Conservation (phyloP, 2,329 filamentous ascomycete species). For the Talaromyces sp. region DNA sequence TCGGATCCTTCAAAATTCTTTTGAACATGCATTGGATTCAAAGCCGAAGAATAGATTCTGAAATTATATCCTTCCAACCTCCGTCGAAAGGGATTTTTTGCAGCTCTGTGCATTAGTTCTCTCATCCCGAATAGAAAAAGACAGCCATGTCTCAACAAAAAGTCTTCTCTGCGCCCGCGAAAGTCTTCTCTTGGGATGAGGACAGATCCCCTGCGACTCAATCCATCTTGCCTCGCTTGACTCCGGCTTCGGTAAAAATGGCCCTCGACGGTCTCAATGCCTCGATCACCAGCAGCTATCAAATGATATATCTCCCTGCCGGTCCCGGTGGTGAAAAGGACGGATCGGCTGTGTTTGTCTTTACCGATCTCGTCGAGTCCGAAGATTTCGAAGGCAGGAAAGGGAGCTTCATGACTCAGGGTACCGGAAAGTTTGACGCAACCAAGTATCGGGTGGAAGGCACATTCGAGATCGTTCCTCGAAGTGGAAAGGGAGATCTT, state of each 20-base stretch:
- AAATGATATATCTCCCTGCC: slow-evolving; percentile 14
- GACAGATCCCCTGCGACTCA: background rate
- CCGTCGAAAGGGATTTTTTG: background rate
- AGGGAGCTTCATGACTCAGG: background rate
- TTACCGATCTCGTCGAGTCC: background rate
- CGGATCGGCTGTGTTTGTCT: background rate
- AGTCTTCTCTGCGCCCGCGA: background rate
- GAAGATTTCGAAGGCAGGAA: background rate
- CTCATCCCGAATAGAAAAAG: background rate
- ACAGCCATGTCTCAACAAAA: background rate
- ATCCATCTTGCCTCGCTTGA: slow-evolving; percentile 9
- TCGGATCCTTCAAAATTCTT: too few relatives aligned
- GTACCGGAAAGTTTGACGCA: background rate
- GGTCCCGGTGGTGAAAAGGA: slow-evolving; percentile 8
- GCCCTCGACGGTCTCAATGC: slow-evolving; percentile 2
- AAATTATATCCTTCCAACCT: too few relatives aligned
- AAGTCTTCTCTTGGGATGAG: background rate
- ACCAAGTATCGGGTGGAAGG: background rate
- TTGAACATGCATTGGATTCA: too few relatives aligned
- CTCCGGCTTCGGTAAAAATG: slow-evolving; percentile 12
- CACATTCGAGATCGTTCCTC: background rate
- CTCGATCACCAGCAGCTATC: slow-evolving; percentile 13
- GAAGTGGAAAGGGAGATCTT: background rate
- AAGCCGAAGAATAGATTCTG: too few relatives aligned
- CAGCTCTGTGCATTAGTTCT: background rate